Conservation (phyloP, 2,329 filamentous ascomycete species). For the Seiridium unicorne region DNA sequence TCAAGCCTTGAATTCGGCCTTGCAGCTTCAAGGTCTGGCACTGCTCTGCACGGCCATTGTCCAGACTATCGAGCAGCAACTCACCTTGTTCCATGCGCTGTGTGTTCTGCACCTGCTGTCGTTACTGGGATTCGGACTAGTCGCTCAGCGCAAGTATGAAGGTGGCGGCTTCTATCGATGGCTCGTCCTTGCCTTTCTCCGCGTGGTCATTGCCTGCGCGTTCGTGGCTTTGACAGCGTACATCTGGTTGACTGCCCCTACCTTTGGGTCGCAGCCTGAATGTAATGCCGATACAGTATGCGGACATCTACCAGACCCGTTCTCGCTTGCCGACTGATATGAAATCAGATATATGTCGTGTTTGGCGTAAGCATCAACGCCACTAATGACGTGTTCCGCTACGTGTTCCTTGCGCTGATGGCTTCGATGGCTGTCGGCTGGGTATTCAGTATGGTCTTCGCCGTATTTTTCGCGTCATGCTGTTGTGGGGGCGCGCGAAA, state of each 20-base stretch:
- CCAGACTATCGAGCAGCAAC: constrained; percentile 8
- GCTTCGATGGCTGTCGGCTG: neutral
- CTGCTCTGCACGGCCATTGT: constrained; percentile 13
- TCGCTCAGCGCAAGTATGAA: constrained; percentile 10
- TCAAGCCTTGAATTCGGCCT: constrained; percentile 8
- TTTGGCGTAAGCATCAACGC: constrained; percentile 14
- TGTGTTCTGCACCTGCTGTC: constrained; percentile 15
- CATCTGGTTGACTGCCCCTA: constrained; percentile 13
- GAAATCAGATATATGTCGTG: constrained; percentile 11
- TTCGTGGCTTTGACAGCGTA: constrained; percentile 15
- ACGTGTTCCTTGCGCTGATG: constrained; percentile 5
- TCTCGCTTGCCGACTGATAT: too few species aligned
- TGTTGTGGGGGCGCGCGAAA: neutral
- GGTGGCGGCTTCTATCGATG: constrained; percentile 1
- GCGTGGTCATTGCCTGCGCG: constrained; percentile 5
- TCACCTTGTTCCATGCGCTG: constrained; percentile 15
- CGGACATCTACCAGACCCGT: too few species aligned
- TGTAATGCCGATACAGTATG: constrained; percentile 14
- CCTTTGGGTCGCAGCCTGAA: constrained; percentile 14
- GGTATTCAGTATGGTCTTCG: constrained; percentile 4
- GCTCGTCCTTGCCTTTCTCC: neutral
- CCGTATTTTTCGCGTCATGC: constrained; percentile 1
- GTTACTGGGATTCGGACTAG: constrained; percentile 14
- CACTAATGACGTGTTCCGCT: constrained; percentile 1
- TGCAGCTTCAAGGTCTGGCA: constrained; percentile 13